Conservation (phyloP, 306 rosid species). For the Rosa multiflora region DNA sequence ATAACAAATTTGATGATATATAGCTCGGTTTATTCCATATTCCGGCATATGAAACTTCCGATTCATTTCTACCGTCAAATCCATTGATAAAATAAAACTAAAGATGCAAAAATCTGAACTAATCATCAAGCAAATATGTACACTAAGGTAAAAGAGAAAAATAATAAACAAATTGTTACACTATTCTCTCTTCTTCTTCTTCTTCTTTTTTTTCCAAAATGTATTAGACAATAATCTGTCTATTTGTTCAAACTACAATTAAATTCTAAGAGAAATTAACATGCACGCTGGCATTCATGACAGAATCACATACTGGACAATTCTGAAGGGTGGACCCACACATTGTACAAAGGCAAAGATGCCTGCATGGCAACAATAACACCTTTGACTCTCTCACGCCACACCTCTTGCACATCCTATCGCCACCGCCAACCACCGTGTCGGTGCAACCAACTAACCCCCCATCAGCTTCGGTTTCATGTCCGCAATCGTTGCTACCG, state of each 20-base stretch:
- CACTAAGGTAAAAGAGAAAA: background rate
- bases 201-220: slow-evolving; percentile 7
- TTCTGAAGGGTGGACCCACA: slow-evolving; percentile 74
- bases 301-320: slow-evolving; percentile 76
- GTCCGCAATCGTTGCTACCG: slow-evolving; percentile 49
- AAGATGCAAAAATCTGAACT: background rate
- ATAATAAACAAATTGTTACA: slow-evolving; percentile 5
- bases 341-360: slow-evolving; percentile 68
- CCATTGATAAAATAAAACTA: background rate
- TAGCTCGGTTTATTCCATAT: background rate
- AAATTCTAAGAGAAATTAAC: slow-evolving; percentile 65
- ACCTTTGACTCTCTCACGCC: slow-evolving; percentile 66
- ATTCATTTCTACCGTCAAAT: background rate
- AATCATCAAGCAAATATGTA: background rate
- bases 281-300: slow-evolving; percentile 71
- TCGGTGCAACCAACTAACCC: background rate
- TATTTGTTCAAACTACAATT: slow-evolving; percentile 9
- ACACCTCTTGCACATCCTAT: slow-evolving; percentile 60
- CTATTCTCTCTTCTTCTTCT: background rate
- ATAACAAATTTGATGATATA: too few relatives aligned
- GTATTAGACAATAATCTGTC: slow-evolving; percentile 10
- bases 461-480: slow-evolving; percentile 11
- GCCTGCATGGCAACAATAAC: slow-evolving; percentile 84
- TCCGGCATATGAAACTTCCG: background rate
- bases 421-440: slow-evolving; percentile 14